phyloP scores from a whole-genome alignment of 345 rosid genomes.

The Salix purpurea region DNA sequence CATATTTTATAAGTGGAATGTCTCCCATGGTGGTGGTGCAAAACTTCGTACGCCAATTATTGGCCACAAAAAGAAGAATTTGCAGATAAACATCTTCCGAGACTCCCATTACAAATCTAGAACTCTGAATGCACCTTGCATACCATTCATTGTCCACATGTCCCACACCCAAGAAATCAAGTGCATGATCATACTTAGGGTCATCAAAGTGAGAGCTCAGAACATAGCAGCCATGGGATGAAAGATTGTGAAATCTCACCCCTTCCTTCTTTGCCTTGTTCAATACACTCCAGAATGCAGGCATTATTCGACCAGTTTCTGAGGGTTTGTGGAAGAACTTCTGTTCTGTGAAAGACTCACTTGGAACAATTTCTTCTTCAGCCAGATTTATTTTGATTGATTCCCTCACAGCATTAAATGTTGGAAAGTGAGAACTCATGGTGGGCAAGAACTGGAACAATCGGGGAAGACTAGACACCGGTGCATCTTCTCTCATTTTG shows the following conservation, averaged over 20 bases:
- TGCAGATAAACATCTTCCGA: conserved; percentile 46
- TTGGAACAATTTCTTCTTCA: conserved; percentile 48
- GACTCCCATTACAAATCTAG: conserved; percentile 45
- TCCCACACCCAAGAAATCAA: conserved; percentile 50
- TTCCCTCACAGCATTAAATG: conserved; percentile 44
- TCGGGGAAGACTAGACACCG: conserved; percentile 39
- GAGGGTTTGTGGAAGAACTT: conserved; percentile 58
- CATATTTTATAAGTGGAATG: conserved; percentile 54
- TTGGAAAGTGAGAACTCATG: conserved; percentile 25
- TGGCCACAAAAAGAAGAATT: conserved; percentile 45
- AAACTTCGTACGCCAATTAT: conserved; percentile 48
- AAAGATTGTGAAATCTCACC: conserved; percentile 49
- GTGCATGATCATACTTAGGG: conserved; percentile 22
- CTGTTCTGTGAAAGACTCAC: conserved; percentile 46
- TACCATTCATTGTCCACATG: conserved; percentile 51
- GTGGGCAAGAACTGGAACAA: conserved; percentile 62
- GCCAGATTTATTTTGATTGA: conserved; percentile 31
- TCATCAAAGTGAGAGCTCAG: conserved; percentile 47
- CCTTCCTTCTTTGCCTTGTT: conserved; percentile 42
- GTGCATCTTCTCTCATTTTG: conserved; percentile 44
- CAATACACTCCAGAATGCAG: conserved; percentile 58
- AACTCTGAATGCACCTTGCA: conserved; percentile 48
- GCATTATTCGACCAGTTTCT: conserved; percentile 51
- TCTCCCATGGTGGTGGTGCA: conserved; percentile 20
- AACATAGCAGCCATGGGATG: conserved; percentile 49